phyloP scores from a whole-genome alignment of 306 rosid species.

The Malus asiatica region DNA sequence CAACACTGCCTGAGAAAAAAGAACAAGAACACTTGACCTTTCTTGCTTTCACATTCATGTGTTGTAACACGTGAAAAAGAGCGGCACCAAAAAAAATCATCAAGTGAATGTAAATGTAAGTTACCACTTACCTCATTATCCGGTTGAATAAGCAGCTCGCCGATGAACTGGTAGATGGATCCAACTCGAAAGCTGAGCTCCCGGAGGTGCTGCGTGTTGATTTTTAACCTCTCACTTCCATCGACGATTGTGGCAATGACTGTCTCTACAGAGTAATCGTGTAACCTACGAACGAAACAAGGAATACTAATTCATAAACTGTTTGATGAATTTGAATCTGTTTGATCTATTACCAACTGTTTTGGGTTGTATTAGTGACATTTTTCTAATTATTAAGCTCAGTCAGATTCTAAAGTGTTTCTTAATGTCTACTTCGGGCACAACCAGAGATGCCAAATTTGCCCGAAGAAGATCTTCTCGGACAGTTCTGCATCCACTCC shows the following conservation, averaged over 20 bases:
- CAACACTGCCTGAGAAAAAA: constrained; percentile 49
- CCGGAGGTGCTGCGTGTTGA: constrained; percentile 50
- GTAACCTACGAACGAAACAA: constrained; percentile 35
- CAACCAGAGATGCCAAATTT: neutral
- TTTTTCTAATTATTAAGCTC: constrained; percentile 3
- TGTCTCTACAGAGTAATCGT: constrained; percentile 53
- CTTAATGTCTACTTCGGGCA: neutral
- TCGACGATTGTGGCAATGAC: constrained; percentile 51
- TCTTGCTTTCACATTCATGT: constrained; percentile 1
- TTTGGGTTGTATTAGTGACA: neutral
- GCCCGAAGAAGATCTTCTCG: neutral
- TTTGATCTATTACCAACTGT: too few species aligned
- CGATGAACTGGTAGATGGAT: constrained; percentile 75
- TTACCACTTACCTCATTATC: constrained; percentile 47
- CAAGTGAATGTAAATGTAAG: neutral
- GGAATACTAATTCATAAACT: neutral
- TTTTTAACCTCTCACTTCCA: constrained; percentile 41
- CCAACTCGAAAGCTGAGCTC: constrained; percentile 56
- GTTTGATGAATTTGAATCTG: neutral
- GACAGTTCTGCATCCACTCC: neutral
- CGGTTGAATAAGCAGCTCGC: constrained; percentile 63
- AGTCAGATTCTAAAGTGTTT: neutral
- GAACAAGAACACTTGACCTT: constrained; percentile 11
- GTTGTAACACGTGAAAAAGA: neutral
- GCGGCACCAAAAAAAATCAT: neutral